phyloP scores from a whole-genome alignment of 164 flowering plant species.

The Kalanchoe fedtschenkoi region DNA sequence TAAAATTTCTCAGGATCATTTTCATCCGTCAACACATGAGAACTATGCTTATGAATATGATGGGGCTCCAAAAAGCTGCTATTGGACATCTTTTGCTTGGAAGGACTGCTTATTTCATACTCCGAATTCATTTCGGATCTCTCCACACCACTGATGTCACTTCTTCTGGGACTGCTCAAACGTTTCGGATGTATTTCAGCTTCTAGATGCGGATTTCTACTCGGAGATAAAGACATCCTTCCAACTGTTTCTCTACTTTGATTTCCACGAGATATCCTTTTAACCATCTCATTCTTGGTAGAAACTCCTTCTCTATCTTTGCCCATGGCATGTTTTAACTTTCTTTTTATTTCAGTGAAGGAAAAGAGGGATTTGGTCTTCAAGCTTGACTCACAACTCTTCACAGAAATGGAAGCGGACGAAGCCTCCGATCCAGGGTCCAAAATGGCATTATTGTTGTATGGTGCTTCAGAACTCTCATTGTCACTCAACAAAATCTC shows the following conservation, averaged over 20 bases:
- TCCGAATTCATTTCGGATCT: not conserved
- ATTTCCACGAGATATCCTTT: conserved; percentile 14
- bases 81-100: conserved; percentile 33
- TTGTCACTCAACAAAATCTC: conserved; percentile 18
- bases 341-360: conserved; percentile 61
- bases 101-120: conserved; percentile 6
- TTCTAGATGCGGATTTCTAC: conserved; percentile 32
- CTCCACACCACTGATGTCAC: conserved; percentile 13
- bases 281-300: conserved; percentile 15
- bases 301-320: conserved; percentile 36
- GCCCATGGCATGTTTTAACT: conserved; percentile 52
- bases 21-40: conserved; percentile 47
- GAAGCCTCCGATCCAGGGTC: conserved; percentile 43
- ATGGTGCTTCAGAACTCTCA: conserved; percentile 25
- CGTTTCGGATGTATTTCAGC: conserved; percentile 36
- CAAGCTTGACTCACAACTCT: conserved; percentile 14
- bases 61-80: conserved; percentile 41
- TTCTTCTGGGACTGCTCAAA: conserved; percentile 14
- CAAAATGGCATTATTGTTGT: conserved; percentile 57
- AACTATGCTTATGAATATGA: conserved; percentile 71
- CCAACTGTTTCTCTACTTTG: conserved; percentile 24
- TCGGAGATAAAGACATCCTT: conserved; percentile 35
- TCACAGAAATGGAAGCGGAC: conserved; percentile 11
- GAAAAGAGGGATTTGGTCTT: conserved; percentile 46
- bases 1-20: conserved; percentile 25